Percentiles rank a stretch among this genome's conserved stretches.
Evolutionary conservation across 83 land plant genomes (phyloP).

Genomic region (Picea mariana): DNA sequence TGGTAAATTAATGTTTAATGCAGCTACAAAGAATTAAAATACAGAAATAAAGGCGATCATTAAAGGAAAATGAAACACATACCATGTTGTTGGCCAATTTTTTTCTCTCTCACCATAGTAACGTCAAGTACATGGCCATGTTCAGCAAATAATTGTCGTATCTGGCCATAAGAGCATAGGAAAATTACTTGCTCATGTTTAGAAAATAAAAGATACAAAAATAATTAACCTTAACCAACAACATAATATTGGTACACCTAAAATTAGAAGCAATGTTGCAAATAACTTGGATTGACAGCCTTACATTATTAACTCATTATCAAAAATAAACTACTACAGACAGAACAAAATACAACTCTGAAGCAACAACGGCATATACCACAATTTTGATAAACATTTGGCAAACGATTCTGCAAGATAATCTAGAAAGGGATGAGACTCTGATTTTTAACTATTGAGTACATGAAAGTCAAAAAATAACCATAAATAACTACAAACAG

Average conservation of each 20-base stretch:
- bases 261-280: not conserved
- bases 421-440: no score
- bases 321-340: not conserved
- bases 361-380: not conserved
- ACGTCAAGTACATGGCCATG: constrained; percentile 12
- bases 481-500: no score
- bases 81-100: constrained; percentile 4
- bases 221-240: not conserved
- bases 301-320: not conserved
- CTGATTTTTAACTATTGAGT: no score
- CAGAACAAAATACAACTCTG: not conserved
- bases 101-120: constrained; percentile 15
- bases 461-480: no score
- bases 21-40: not conserved
- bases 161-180: constrained; percentile 2
- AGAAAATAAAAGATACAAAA: not conserved
- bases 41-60: not conserved
- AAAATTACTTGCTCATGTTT: not conserved
- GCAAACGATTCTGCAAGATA: no score
- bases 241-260: not conserved
- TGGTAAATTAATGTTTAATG: no score
- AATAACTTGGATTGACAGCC: not conserved
- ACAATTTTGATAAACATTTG: not conserved
- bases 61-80: not conserved
- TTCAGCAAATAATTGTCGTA: constrained; percentile 1